Percentiles rank a stretch among this genome's conserved stretches.
These are phyloP conservation scores for Aquilaria yunnanensis DNA, from an alignment of 345 rosid genomes.

Conservation along the genomic window DNA sequence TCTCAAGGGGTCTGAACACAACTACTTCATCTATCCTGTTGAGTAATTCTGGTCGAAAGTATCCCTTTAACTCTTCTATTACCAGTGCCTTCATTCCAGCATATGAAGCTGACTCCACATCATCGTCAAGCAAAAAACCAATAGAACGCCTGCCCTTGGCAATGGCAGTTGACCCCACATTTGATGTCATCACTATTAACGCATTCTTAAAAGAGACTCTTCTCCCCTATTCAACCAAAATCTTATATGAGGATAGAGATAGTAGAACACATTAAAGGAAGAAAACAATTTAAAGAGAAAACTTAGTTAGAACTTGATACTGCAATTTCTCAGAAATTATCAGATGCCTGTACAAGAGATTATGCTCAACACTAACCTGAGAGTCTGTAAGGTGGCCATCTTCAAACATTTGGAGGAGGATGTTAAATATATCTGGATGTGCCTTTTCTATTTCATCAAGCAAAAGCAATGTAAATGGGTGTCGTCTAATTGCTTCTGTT, in stretches of 20 bases:
- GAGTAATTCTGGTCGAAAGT: conserved; percentile 92
- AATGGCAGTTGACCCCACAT: conserved; percentile 80
- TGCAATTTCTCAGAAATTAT: background rate
- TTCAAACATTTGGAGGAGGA: conserved; percentile 94
- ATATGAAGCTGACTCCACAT: conserved; percentile 51
- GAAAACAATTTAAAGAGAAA: background rate
- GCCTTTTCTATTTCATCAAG: conserved; percentile 92
- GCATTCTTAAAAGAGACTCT: conserved; percentile 94
- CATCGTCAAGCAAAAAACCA: conserved; percentile 57
- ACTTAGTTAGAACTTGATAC: too few relatives aligned
- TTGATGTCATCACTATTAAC: conserved; percentile 90
- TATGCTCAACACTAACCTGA: conserved; percentile 47
- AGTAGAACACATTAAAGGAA: conserved; percentile 9
- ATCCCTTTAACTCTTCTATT: conserved; percentile 77
- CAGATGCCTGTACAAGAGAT: background rate
- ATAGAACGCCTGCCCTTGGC: conserved; percentile 80
- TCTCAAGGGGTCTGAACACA: conserved; percentile 79
- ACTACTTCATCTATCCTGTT: conserved; percentile 95
- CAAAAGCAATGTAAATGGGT: conserved; percentile 79
- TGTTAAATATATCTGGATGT: conserved; percentile 94
- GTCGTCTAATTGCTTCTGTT: conserved; percentile 94
- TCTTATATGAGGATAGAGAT: conserved; percentile 4
- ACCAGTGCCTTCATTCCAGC: conserved; percentile 75
- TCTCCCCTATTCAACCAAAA: conserved; percentile 55
- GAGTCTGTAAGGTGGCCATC: conserved; percentile 99